A percentile compares a stretch with the other conserved stretches of the same genome.
phyloP scores from a whole-genome alignment of 2,329 filamentous ascomycete species.

The Diaporthe australafricana region DNA sequence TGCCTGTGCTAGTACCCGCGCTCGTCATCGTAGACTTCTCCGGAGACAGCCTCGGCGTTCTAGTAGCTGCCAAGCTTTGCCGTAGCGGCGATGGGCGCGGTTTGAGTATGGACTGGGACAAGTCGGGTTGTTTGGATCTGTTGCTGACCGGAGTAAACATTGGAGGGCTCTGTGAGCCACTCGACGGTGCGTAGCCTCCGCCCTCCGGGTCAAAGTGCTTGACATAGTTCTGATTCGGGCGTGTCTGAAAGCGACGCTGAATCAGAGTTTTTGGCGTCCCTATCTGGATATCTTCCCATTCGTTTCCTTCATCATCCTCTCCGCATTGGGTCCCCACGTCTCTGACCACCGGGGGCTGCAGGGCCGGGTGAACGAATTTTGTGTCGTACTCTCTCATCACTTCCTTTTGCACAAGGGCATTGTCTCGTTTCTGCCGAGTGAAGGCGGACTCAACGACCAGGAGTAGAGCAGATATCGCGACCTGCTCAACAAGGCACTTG shows the following conservation, averaged over 20 bases:
- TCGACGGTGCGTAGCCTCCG: slow-evolving; percentile 46
- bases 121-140: slow-evolving; percentile 46
- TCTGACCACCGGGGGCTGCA: slow-evolving; percentile 79
- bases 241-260: slow-evolving; percentile 80
- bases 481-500: slow-evolving; percentile 81
- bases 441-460: slow-evolving; percentile 79
- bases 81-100: slow-evolving; percentile 46
- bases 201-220: slow-evolving; percentile 78
- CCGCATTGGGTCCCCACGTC: slow-evolving; percentile 85
- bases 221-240: slow-evolving; percentile 85
- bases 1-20: slow-evolving; percentile 41
- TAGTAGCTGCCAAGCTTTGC: slow-evolving; percentile 28
- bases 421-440: slow-evolving; percentile 87
- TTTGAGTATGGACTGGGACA: slow-evolving; percentile 42
- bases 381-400: slow-evolving; percentile 95
- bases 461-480: slow-evolving; percentile 82
- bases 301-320: slow-evolving; percentile 54
- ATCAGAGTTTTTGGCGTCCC: slow-evolving; percentile 72
- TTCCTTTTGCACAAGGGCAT: slow-evolving; percentile 85
- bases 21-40: slow-evolving; percentile 23
- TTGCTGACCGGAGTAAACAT: slow-evolving; percentile 55
- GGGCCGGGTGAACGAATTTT: slow-evolving; percentile 91
- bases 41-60: slow-evolving; percentile 18
- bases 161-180: slow-evolving; percentile 53
- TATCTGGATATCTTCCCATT: slow-evolving; percentile 57